Base-by-base conservation (phyloP, 768 basidiomycete genomes). In the Tricholoma flavovirens region DNA sequence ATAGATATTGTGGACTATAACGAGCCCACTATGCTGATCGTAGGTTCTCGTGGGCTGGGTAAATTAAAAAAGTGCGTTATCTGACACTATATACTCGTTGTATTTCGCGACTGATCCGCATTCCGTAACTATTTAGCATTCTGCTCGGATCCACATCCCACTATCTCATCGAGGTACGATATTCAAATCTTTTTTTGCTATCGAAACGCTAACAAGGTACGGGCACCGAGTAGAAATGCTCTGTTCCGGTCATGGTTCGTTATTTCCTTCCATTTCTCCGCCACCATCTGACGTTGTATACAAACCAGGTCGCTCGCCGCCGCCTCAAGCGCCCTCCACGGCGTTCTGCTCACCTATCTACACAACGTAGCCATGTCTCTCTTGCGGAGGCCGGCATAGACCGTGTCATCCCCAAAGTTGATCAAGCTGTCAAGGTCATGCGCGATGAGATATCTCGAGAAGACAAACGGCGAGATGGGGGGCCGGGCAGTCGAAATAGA, bases 91-190 rank as follows among this genome's bases (percentile, higher is more conserved):
- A 26, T 26, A 17, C 22, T 19, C 22, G 11, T 36, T 15, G 10
- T 49, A 19, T 29, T 51, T 3, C 35, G 46, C 33, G 6, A n/a
- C 21, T 30, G 35, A 24, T 33, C 32, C 32, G 10, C n/a, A 12
- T n/a, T 9, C 46, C 24, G n/a, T 55, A 45, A 48, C 30, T 52
- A 10, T 49, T 15, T 63, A 94, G 93, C 24, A 95, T 96, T 61
- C 78, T 98, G 3, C 84, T 98, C 35, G 95, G 94, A 12, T 95
- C 93, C 3, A 98, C 93, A 1, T 96, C 93, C 1, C 92, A 98
- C 70, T 98, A 98, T 67, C 83, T 93, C 48, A 90, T 92, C 45
- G 88, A 93, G 77, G 85, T 86, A 56, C 60, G 72, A 61, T 36
- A 49, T 22, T 51, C 9, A 4, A 35, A 51, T 54, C 50, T 54